phyloP scores from a whole-genome alignment of 2,329 filamentous ascomycete genomes.

The Fusarium equiseti region DNA sequence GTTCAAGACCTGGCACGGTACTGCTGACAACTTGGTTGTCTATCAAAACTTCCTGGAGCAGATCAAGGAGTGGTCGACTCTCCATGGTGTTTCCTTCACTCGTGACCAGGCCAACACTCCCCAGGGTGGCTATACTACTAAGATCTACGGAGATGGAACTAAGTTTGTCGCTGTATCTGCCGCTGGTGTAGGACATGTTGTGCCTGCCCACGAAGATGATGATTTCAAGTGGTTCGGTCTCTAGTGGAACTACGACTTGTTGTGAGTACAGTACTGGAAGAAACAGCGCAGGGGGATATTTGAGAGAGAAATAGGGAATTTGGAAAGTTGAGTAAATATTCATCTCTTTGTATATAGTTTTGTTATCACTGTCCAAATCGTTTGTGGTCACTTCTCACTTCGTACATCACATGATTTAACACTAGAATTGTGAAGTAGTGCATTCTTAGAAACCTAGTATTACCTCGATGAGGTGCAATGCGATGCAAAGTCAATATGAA shows the following conservation, averaged over 20 bases:
- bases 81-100: conserved; percentile 3
- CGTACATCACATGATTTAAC: background rate
- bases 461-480: background rate
- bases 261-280: background rate
- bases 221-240: conserved; percentile 15
- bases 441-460: no score
- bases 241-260: background rate
- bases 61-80: conserved; percentile 63
- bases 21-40: conserved; percentile 61
- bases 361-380: no score
- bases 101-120: background rate
- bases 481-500: no score
- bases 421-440: background rate
- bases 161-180: conserved; percentile 16
- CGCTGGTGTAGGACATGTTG: conserved; percentile 10
- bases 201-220: background rate
- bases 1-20: conserved; percentile 72
- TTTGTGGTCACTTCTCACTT: background rate
- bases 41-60: conserved; percentile 69
- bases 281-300: background rate
- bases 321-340: background rate
- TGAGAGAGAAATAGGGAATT: background rate
- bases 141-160: conserved; percentile 13
- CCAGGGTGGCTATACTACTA: background rate
- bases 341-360: background rate